Conservation (phyloP, 1,284 basidiomycete genomes). For the Fomitopsis schrenkii region DNA sequence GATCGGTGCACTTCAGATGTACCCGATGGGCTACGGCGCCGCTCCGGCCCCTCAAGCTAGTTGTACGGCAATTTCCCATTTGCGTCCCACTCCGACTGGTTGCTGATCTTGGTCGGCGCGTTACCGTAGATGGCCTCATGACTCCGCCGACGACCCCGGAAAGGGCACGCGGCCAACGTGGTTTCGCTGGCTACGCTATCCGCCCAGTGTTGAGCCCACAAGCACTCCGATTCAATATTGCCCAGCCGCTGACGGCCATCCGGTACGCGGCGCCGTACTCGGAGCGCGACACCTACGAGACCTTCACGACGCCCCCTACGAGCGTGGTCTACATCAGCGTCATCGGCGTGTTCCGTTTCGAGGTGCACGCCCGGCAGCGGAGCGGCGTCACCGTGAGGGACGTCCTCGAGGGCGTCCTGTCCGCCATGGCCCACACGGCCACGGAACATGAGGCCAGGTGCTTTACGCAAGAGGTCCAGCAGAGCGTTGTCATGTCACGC, state of each 20-base stretch:
- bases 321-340: constrained; percentile 9
- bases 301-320: constrained; percentile 10
- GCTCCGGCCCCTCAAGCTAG: background rate
- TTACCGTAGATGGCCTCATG: constrained; percentile 21
- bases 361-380: constrained; percentile 1
- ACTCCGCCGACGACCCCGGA: constrained; percentile 23
- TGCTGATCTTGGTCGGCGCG: background rate
- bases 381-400: constrained; percentile 11
- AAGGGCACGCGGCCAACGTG: constrained; percentile 6
- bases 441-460: background rate
- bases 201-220: constrained; percentile 13
- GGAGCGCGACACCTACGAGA: background rate
- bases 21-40: constrained; percentile 1
- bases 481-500: background rate
- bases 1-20: constrained; percentile 4
- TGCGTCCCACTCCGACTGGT: background rate
- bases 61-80: constrained; percentile 4
- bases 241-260: constrained; percentile 1
- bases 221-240: constrained; percentile 9
- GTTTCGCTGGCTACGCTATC: constrained; percentile 4
- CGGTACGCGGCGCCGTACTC: background rate
- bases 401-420: constrained; percentile 7
- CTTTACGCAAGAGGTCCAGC: constrained; percentile 1
- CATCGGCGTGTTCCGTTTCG: constrained; percentile 9
- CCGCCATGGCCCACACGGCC: constrained; percentile 3